A percentile compares a stretch with the other conserved stretches of the same genome.
These are phyloP conservation scores for Scleroderma bovista DNA, from an alignment of 768 basidiomycete genomes.

Conservation along the genomic window DNA sequence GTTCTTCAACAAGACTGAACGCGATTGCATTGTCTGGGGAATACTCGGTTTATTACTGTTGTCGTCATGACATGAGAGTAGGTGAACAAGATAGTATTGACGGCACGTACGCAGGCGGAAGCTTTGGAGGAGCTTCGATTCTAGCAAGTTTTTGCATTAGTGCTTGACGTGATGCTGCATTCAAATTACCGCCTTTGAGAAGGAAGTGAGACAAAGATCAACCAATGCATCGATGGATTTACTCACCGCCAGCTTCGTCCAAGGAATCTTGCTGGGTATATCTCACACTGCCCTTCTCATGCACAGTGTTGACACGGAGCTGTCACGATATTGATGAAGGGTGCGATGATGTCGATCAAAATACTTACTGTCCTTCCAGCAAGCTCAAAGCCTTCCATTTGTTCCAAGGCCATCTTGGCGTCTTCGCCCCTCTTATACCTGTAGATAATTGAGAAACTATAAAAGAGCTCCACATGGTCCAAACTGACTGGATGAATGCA, in stretches of 20 bases:
- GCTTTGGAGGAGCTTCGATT: conserved; percentile 62
- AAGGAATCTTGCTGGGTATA: conserved; percentile 75
- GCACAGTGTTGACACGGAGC: conserved; percentile 89
- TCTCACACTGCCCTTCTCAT: conserved; percentile 78
- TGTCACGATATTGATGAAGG: conserved; percentile 27
- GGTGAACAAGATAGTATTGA: conserved; percentile 4
- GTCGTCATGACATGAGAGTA: conserved; percentile 8
- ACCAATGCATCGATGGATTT: neutral
- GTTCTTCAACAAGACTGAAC: conserved; percentile 83
- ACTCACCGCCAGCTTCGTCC: conserved; percentile 84
- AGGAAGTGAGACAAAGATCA: conserved; percentile 7
- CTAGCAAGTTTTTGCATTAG: conserved; percentile 99
- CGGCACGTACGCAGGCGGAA: conserved; percentile 54
- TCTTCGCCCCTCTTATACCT: conserved; percentile 91
- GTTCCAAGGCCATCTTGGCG: conserved; percentile 93
- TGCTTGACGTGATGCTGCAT: conserved; percentile 96
- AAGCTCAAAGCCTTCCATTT: conserved; percentile 98
- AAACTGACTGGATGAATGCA: conserved; percentile 91
- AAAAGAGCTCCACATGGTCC: neutral
- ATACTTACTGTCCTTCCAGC: conserved; percentile 82
- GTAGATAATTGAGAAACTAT: neutral
- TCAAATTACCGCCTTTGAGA: conserved; percentile 84
- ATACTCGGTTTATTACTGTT: conserved; percentile 76
- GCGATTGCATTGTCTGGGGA: conserved; percentile 82
- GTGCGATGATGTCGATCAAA: conserved; percentile 5